phyloP scores from a whole-genome alignment of 495 filamentous ascomycete genomes.

The Podospora australis region DNA sequence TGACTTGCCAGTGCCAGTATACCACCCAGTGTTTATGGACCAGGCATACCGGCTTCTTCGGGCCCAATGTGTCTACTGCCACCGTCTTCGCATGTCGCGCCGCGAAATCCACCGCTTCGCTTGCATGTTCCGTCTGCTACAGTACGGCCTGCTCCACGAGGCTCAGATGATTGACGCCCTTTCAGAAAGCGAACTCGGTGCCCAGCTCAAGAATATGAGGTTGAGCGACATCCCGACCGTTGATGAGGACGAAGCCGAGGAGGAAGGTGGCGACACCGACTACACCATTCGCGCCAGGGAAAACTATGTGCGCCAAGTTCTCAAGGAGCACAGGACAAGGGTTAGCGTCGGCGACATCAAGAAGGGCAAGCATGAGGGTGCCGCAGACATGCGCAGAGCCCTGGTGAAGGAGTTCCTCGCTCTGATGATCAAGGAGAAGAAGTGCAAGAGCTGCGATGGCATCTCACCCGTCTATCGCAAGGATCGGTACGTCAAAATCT shows the following conservation, averaged over 20 bases:
- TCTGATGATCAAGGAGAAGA: constrained; percentile 54
- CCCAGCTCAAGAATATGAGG: constrained; percentile 13
- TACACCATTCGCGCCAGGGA: constrained; percentile 59
- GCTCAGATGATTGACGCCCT: constrained; percentile 57
- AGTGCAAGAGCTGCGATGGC: constrained; percentile 66
- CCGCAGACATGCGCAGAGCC: constrained; percentile 63
- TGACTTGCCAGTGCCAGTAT: constrained; percentile 84
- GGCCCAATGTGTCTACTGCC: constrained; percentile 84
- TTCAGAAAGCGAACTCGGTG: constrained; percentile 42
- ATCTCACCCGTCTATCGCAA: constrained; percentile 76
- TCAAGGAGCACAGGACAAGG: constrained; percentile 47
- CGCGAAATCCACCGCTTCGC: constrained; percentile 64
- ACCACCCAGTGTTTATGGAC: constrained; percentile 90
- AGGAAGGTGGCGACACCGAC: constrained; percentile 22
- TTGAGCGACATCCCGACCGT: constrained; percentile 19
- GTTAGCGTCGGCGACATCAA: constrained; percentile 47
- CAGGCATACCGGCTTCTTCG: constrained; percentile 77
- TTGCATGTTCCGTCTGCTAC: constrained; percentile 83
- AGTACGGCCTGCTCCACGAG: constrained; percentile 73
- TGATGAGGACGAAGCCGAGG: constrained; percentile 23
- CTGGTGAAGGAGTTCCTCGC: constrained; percentile 76
- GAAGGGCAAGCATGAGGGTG: constrained; percentile 71
- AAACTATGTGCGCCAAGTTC: constrained; percentile 60
- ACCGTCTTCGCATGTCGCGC: constrained; percentile 68
- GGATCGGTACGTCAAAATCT: constrained; percentile 86